phyloP scores from a whole-genome alignment of 345 rosid species.

The Eucalyptus guilfoylei region DNA sequence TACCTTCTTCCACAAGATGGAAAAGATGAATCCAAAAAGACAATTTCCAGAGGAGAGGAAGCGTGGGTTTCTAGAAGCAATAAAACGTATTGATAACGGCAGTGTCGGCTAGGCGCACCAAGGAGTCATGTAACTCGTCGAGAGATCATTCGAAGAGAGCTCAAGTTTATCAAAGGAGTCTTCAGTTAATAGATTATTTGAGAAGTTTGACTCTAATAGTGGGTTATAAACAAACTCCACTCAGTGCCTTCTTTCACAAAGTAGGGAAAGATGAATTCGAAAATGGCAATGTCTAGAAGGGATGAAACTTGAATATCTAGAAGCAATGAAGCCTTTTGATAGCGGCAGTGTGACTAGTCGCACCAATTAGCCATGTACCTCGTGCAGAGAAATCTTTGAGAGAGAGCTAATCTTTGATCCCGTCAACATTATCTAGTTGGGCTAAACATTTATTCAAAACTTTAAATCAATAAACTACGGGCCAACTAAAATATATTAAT shows the following conservation, averaged over 20 bases:
- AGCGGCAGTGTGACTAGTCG: neutral
- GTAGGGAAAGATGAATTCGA: neutral
- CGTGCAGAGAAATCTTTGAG: neutral
- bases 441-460: neutral
- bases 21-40: neutral
- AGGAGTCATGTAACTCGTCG: neutral
- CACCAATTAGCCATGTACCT: neutral
- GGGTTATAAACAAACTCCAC: neutral
- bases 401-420: neutral
- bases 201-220: neutral
- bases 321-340: neutral
- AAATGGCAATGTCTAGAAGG: neutral
- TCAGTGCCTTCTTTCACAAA: neutral
- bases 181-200: neutral
- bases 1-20: neutral
- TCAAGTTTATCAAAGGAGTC: neutral
- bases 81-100: neutral
- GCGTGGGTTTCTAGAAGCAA: neutral
- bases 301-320: neutral
- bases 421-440: neutral
- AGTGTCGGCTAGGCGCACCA: neutral
- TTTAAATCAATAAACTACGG: neutral
- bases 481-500: neutral
- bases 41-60: neutral
- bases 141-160: no score